Conservation (phyloP, 768 basidiomycete species). For the Boletus rufocinnamomeus region DNA sequence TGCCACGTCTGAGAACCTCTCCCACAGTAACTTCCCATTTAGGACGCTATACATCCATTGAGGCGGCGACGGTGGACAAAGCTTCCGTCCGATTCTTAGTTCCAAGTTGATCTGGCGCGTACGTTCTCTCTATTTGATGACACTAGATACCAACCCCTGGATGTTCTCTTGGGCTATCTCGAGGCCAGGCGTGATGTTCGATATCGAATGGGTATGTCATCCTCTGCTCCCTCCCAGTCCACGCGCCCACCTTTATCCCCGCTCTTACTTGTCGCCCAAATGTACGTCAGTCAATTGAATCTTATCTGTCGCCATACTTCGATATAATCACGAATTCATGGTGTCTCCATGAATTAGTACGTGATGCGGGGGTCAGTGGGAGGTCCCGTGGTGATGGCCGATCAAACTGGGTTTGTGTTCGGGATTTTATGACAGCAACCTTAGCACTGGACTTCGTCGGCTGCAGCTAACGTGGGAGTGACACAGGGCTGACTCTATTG, state of each 20-base stretch:
- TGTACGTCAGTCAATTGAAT: background rate
- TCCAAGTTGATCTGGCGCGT: background rate
- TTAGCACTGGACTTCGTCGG: too few relatives aligned
- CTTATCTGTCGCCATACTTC: background rate
- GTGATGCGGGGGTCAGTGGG: too few relatives aligned
- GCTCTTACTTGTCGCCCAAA: background rate
- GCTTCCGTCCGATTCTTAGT: background rate
- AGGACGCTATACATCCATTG: too few relatives aligned
- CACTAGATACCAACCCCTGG: background rate
- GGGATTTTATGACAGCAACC: too few relatives aligned
- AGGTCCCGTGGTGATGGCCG: too few relatives aligned
- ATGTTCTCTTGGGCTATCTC: background rate
- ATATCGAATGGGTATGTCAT: background rate
- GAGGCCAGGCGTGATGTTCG: background rate
- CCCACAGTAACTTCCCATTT: too few relatives aligned
- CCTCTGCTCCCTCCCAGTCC: background rate
- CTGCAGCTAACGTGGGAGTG: constrained; percentile 5
- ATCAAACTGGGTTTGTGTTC: too few relatives aligned
- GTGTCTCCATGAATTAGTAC: too few relatives aligned
- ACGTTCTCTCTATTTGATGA: background rate
- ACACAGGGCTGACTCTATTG: background rate
- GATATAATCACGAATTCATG: background rate
- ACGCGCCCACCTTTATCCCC: background rate
- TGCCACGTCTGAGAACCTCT: too few relatives aligned
- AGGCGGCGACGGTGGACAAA: background rate